These are phyloP conservation scores for Phaeosphaeria sp. DNA, from an alignment of 2,329 filamentous ascomycete genomes.

Conservation along the genomic window DNA sequence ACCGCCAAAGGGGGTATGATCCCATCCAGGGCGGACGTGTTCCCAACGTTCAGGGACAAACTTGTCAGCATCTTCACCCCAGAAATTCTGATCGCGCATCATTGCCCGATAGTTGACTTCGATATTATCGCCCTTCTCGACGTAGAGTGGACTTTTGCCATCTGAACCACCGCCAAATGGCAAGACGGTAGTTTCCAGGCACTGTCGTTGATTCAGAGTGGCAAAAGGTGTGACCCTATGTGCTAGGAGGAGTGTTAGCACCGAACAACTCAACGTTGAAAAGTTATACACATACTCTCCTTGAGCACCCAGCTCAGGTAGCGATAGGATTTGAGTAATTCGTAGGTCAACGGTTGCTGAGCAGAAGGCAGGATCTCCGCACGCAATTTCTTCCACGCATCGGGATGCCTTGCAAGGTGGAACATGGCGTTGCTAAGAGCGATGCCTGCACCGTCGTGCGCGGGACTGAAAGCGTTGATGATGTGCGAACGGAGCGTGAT, in stretches of 20 bases:
- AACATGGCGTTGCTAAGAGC: constrained; percentile 28
- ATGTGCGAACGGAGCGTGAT: constrained; percentile 21
- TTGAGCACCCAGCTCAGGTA: constrained; percentile 20
- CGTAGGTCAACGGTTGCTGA: constrained; percentile 21
- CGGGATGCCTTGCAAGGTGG: constrained; percentile 26
- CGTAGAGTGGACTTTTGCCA: constrained; percentile 8
- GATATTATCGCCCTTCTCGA: constrained; percentile 17
- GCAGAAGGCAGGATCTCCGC: constrained; percentile 17
- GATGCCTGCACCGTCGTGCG: constrained; percentile 24
- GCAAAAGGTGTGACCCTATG: constrained; percentile 17
- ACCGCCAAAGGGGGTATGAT: constrained; percentile 22
- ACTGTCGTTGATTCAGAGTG: constrained; percentile 11
- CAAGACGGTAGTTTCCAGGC: constrained; percentile 9
- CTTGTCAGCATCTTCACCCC: constrained; percentile 18
- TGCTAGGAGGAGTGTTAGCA: constrained; percentile 1
- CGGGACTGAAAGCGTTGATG: constrained; percentile 27
- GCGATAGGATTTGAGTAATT: constrained; percentile 19
- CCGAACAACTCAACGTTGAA: too few species aligned
- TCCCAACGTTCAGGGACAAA: constrained; percentile 28
- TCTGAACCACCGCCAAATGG: constrained; percentile 16
- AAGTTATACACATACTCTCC: constrained; percentile 9
- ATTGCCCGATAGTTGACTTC: constrained; percentile 17
- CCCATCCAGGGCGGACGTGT: constrained; percentile 10
- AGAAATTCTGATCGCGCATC: constrained; percentile 14
- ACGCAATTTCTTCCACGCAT: constrained; percentile 22